A percentile compares a stretch with the other conserved stretches of the same genome.
Conservation (phyloP, 129 eudicot genomes). For the Escallonia herrerae region DNA sequence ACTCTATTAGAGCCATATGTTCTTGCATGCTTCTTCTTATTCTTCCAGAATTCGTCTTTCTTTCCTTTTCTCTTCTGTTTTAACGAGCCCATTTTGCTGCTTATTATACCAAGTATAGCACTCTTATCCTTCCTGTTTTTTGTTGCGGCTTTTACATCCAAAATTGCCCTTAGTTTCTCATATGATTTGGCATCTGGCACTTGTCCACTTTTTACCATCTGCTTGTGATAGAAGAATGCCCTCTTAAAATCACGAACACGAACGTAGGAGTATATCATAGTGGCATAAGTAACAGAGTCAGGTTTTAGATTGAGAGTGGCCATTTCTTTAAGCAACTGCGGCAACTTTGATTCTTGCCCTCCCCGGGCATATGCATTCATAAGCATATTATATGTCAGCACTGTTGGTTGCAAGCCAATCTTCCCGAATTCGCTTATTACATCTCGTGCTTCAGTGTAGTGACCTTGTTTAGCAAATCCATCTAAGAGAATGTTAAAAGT, state of each 20-base stretch:
- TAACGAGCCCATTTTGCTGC: conserved; percentile 65
- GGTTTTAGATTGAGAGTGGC: conserved; percentile 64
- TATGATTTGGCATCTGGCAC: conserved; percentile 81
- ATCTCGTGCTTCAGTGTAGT: conserved; percentile 73
- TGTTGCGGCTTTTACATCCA: conserved; percentile 77
- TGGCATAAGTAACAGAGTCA: conserved; percentile 79
- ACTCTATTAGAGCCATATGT: conserved; percentile 24
- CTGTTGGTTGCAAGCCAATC: conserved; percentile 69
- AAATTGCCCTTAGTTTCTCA: conserved; percentile 64
- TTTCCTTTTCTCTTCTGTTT: conserved; percentile 68
- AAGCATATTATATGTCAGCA: conserved; percentile 91
- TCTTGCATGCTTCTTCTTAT: conserved; percentile 47
- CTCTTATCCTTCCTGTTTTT: conserved; percentile 87
- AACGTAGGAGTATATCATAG: conserved; percentile 81
- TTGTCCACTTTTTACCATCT: conserved; percentile 91
- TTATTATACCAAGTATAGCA: conserved; percentile 85
- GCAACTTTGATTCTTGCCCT: conserved; percentile 68
- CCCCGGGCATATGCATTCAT: conserved; percentile 92
- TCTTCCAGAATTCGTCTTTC: conserved; percentile 95
- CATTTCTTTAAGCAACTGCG: conserved; percentile 84
- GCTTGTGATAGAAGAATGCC: conserved; percentile 85
- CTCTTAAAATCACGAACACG: conserved; percentile 85
- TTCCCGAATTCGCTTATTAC: conserved; percentile 78
- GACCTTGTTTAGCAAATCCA: conserved; percentile 91
- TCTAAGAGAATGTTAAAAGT: conserved; percentile 80